Conservation (phyloP, 345 rosid genomes). For the Lepidium sativum region DNA sequence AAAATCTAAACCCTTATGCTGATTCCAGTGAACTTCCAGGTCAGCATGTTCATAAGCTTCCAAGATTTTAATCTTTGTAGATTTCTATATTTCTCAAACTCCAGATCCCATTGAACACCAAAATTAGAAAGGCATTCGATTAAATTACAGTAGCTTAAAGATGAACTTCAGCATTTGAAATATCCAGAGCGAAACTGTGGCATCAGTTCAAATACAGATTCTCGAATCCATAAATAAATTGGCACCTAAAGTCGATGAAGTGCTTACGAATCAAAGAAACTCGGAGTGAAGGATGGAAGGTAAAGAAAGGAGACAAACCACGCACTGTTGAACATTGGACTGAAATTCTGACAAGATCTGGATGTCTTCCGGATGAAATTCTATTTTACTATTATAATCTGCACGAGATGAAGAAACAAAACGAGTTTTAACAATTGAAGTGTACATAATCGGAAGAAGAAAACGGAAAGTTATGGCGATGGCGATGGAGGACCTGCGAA, state of each 20-base stretch:
- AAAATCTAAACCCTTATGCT: not conserved
- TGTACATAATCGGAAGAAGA: not conserved
- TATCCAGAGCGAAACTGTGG: not conserved
- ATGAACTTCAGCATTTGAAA: not conserved
- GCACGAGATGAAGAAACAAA: not conserved
- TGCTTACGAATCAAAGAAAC: not conserved
- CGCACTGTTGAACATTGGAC: constrained; percentile 72
- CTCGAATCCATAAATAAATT: not conserved
- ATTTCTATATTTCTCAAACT: not conserved
- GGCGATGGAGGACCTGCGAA: constrained; percentile 44
- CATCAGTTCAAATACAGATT: not conserved
- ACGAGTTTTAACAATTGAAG: not conserved
- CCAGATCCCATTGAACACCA: not conserved
- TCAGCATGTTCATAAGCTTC: not conserved
- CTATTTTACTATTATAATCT: constrained; percentile 29
- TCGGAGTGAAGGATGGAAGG: not conserved
- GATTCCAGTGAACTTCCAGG: not conserved
- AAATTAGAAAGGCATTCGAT: not conserved
- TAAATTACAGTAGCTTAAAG: not conserved
- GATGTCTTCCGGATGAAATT: constrained; percentile 36
- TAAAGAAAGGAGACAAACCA: constrained; percentile 42
- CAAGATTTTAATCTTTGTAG: not conserved
- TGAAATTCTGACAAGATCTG: constrained; percentile 55
- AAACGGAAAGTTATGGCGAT: not conserved
- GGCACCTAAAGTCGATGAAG: not conserved